Evolutionary conservation across 805 yeast species (phyloP).

Genomic region (Debaryomyces prosopidis): DNA sequence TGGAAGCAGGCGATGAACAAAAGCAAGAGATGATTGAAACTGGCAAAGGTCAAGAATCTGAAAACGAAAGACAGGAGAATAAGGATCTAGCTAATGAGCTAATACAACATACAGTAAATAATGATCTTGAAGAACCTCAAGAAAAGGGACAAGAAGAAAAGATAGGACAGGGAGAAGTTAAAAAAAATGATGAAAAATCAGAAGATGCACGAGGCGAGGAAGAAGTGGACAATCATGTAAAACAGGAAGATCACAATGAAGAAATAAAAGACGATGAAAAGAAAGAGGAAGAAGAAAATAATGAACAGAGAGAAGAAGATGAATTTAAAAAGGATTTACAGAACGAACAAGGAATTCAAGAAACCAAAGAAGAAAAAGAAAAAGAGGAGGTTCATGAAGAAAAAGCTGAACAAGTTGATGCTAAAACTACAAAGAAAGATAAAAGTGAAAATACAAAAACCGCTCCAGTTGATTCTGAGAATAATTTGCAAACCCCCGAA

Average conservation of each 20-base stretch:
- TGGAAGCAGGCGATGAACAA: not conserved
- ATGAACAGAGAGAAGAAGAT: not conserved
- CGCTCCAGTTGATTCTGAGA: not conserved
- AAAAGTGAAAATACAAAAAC: conserved; percentile 1
- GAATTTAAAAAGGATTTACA: conserved; percentile 5
- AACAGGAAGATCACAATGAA: not conserved
- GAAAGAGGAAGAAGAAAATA: not conserved
- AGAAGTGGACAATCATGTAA: not conserved
- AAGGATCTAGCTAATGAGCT: not conserved
- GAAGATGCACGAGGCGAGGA: conserved; percentile 1
- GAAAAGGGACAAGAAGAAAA: too few species aligned
- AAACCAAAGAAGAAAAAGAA: not conserved
- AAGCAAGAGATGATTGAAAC: not conserved
- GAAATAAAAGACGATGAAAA: not conserved
- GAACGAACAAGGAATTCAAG: conserved; percentile 13
- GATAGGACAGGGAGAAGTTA: too few species aligned
- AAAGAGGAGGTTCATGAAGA: not conserved
- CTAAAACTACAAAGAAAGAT: not conserved
- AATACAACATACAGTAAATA: not conserved
- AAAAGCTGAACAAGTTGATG: conserved; percentile 10
- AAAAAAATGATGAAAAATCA: too few species aligned
- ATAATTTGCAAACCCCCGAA: not conserved
- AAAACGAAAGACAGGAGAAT: not conserved
- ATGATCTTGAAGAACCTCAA: not conserved
- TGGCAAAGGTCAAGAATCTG: not conserved